These are phyloP conservation scores for Exsudoporus frostii DNA, from an alignment of 768 basidiomycete genomes.

Conservation along the genomic window DNA sequence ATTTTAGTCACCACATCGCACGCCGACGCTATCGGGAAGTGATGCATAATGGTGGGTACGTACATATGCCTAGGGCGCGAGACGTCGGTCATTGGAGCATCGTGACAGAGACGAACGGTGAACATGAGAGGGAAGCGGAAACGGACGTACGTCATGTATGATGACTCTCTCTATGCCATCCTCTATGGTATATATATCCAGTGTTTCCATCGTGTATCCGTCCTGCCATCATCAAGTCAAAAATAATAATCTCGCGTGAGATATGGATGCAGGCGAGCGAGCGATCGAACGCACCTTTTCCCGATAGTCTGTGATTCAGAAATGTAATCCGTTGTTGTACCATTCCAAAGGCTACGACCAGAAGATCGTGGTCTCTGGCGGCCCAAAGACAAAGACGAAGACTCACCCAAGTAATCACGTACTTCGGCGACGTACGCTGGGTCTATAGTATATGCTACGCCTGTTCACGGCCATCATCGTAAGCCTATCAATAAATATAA, in stretches of 20 bases:
- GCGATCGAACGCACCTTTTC: conserved; percentile 60
- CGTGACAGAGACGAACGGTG: background rate
- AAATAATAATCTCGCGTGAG: background rate
- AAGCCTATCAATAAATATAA: background rate
- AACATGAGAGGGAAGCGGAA: background rate
- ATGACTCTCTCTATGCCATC: conserved; percentile 51
- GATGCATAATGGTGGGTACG: conserved; percentile 24
- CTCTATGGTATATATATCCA: conserved; percentile 66
- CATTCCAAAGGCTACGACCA: background rate
- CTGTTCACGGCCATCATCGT: conserved; percentile 35
- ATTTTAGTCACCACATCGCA: background rate
- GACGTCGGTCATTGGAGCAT: background rate
- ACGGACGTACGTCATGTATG: conserved; percentile 44
- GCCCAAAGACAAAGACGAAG: background rate
- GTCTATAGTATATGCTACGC: conserved; percentile 86
- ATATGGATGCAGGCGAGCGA: background rate
- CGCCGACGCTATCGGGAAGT: background rate
- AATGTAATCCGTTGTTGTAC: background rate
- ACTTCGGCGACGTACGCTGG: conserved; percentile 72
- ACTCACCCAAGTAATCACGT: conserved; percentile 75
- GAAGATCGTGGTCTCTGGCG: background rate
- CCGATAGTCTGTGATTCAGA: conserved; percentile 56
- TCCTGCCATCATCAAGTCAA: conserved; percentile 46
- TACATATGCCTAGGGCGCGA: conserved; percentile 47
- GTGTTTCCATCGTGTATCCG: conserved; percentile 80